phyloP scores from a whole-genome alignment of 371 early-diverging fungal genomes.

The Mucor circinelloides region DNA sequence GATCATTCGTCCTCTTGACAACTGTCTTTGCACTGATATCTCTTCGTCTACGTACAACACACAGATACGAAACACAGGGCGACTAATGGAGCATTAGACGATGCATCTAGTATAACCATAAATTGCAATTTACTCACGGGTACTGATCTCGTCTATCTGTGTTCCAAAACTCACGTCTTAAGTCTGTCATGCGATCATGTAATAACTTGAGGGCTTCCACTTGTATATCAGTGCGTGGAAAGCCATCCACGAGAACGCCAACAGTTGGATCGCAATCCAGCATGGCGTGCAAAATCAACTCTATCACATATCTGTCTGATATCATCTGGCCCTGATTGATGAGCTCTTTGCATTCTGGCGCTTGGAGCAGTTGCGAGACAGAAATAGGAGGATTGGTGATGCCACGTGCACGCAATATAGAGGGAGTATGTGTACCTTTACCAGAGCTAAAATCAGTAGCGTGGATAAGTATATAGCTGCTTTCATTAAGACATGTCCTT shows the following conservation, averaged over 20 bases:
- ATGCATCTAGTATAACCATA: background rate
- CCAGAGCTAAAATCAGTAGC: slow-evolving; percentile 45
- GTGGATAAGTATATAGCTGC: background rate
- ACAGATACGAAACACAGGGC: slow-evolving; percentile 69
- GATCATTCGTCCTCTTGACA: slow-evolving; percentile 61
- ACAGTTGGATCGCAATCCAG: slow-evolving; percentile 63
- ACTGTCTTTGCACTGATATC: slow-evolving; percentile 62
- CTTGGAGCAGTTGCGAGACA: slow-evolving; percentile 62
- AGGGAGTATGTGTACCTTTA: slow-evolving; percentile 72
- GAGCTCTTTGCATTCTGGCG: slow-evolving; percentile 65
- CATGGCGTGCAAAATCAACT: slow-evolving; percentile 61
- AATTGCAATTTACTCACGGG: slow-evolving; percentile 35
- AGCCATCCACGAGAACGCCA: slow-evolving; percentile 71
- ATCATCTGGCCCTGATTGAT: slow-evolving; percentile 74
- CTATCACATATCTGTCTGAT: slow-evolving; percentile 64
- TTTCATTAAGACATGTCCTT: background rate
- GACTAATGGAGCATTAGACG: slow-evolving; percentile 23
- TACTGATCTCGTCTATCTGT: slow-evolving; percentile 62
- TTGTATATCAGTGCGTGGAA: slow-evolving; percentile 71
- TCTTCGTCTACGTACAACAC: slow-evolving; percentile 73
- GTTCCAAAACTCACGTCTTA: slow-evolving; percentile 57
- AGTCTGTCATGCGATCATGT: slow-evolving; percentile 65
- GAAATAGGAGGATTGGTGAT: slow-evolving; percentile 71
- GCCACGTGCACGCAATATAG: slow-evolving; percentile 63
- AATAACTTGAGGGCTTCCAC: slow-evolving; percentile 66